Evolutionary conservation across 2,329 filamentous ascomycete species (phyloP), one percentile per base, ranked within the genome.

Genomic region (Verruconis gallopava): DNA sequence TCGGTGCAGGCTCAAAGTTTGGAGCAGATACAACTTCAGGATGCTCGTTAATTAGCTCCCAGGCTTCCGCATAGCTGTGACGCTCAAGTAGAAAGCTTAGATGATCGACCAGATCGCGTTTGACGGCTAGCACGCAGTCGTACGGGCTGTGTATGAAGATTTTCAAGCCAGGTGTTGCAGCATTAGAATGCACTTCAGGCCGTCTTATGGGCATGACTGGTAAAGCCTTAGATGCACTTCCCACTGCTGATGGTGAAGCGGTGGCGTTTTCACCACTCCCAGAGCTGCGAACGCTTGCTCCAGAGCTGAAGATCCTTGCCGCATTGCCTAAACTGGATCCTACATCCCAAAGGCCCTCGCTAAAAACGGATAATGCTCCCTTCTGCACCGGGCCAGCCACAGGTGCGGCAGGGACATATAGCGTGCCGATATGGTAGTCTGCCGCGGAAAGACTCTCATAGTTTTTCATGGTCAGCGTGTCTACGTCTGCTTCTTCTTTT

Each of bases 81-180:
- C 80, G 84, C 45, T 89, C 82, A 20, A 93, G 58, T 12, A 96
- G 68, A 89, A 89, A 98, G 5, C 71, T 67, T 17, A 96, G 66
- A 53, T 93, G 86, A 60, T 98, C 91, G 3, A 77, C 68, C 13
- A 93, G 68, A 53, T 94, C 88, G 50, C 91, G 73, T 56, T 88
- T 88, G 2, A 91, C 85, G 1, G 85, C 85, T 42, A 95, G 66
- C n/a, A 96, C 81, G 53, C 88, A 96, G 60, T 98, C 91, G 55
- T 93, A 98, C 0, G 91, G 91, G 52, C 86, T 95, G 53, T 94
- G 86, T 32, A 98, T 85, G 56, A 95, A 95, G 13, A 98, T 82
- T 54, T 96, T 83, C 49, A 79, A 67, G 4, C 79, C 78, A 28
- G 71, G 66, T 6, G 70, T 68, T 4, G 64, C 60, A 14, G 65